Percentiles rank a stretch among this genome's conserved stretches.
Conservation (phyloP, 208 protist genomes). For the Jaenimonas drosophilae region DNA sequence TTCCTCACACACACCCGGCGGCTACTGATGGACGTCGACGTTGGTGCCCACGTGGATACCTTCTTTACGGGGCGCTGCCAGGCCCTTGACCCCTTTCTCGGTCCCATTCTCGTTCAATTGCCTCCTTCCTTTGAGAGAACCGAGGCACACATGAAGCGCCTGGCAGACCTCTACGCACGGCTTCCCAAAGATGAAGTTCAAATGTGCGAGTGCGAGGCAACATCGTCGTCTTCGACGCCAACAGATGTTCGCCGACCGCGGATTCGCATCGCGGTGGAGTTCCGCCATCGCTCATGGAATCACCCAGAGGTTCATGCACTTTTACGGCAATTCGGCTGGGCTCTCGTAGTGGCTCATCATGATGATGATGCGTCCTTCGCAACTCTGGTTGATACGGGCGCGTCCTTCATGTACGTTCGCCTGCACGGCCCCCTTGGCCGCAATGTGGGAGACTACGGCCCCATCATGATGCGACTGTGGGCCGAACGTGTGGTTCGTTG, state of each 20-base stretch:
- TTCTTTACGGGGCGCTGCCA: conserved; percentile 44
- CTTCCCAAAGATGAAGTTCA: conserved; percentile 20
- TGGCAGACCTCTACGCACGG: conserved; percentile 17
- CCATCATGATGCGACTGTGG: conserved; percentile 34
- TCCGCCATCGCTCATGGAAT: conserved; percentile 53
- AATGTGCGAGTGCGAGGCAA: background rate
- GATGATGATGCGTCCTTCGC: conserved; percentile 34
- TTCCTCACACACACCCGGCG: conserved; percentile 59
- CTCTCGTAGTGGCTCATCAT: conserved; percentile 55
- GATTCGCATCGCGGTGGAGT: conserved; percentile 65
- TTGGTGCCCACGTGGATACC: conserved; percentile 21
- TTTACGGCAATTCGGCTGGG: conserved; percentile 41
- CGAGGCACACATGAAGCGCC: conserved; percentile 21
- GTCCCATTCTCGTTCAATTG: conserved; percentile 58
- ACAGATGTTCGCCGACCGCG: conserved; percentile 3
- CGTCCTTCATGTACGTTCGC: conserved; percentile 57
- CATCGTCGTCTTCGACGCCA: background rate
- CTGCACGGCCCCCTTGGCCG: conserved; percentile 43
- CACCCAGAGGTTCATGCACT: conserved; percentile 33
- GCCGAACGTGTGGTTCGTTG: conserved; percentile 45
- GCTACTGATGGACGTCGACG: conserved; percentile 32
- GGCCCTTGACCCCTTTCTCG: conserved; percentile 31
- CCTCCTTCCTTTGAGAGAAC: conserved; percentile 49
- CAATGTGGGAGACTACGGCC: conserved; percentile 61
- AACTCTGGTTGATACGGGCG: conserved; percentile 42